Conservation (phyloP, 1,139 yeast species). For the Debaryomycetaceae sp. region DNA sequence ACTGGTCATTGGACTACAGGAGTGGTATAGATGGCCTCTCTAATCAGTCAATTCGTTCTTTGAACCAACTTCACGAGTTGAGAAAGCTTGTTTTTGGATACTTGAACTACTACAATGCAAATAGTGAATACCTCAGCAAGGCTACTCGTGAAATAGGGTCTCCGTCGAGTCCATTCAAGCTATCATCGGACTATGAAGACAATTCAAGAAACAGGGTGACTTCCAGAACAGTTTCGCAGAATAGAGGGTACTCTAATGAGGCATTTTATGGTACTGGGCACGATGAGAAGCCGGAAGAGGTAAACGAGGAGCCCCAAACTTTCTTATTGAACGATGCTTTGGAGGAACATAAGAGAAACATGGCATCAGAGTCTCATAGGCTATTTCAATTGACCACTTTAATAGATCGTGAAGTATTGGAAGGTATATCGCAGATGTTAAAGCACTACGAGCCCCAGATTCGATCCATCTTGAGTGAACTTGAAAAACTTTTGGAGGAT, state of each 20-base stretch:
- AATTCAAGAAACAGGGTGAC: neutral
- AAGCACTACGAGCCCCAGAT: conserved; percentile 37
- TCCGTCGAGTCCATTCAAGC: conserved; percentile 21
- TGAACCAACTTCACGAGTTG: conserved; percentile 41
- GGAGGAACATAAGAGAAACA: conserved; percentile 11
- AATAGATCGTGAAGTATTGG: conserved; percentile 36
- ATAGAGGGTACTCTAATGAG: neutral
- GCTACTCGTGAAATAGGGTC: conserved; percentile 23
- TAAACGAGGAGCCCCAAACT: neutral
- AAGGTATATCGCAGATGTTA: conserved; percentile 32
- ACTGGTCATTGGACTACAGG: conserved; percentile 45
- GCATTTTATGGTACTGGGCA: neutral
- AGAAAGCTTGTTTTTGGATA: conserved; percentile 37
- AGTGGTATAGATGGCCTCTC: conserved; percentile 33
- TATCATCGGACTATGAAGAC: neutral
- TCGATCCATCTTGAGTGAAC: conserved; percentile 19
- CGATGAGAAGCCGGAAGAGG: neutral
- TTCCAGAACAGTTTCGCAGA: neutral
- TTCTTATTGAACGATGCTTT: conserved; percentile 2
- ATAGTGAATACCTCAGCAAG: conserved; percentile 31
- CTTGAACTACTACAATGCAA: conserved; percentile 36
- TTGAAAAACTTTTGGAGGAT: conserved; percentile 23
- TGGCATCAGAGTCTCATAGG: conserved; percentile 22
- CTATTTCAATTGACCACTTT: conserved; percentile 28
- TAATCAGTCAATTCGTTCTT: conserved; percentile 29